phyloP scores from a whole-genome alignment of 139 green algal species.

The Chlorella sorokiniana region DNA sequence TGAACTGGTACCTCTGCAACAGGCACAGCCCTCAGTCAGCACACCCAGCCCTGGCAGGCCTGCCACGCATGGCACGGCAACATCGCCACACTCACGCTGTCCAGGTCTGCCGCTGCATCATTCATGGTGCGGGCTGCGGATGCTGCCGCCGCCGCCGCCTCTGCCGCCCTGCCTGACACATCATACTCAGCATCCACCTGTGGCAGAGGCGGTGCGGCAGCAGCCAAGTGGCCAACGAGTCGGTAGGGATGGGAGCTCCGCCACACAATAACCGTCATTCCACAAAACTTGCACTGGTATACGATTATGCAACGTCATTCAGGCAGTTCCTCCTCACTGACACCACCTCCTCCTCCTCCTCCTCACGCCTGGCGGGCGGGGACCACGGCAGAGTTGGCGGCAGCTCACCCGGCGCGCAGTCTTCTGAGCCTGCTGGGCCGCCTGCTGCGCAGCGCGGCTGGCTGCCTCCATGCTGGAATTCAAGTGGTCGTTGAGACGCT shows the following conservation, averaged over 20 bases:
- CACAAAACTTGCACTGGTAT: too few species aligned
- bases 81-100: neutral
- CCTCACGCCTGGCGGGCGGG: too few species aligned
- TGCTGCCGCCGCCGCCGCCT: neutral
- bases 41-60: too few species aligned
- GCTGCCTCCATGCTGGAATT: neutral
- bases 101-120: neutral
- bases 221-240: neutral
- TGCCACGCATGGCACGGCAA: too few species aligned
- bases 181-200: slow-evolving; percentile 33
- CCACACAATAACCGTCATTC: too few species aligned
- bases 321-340: too few species aligned
- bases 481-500: slow-evolving; percentile 20
- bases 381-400: too few species aligned
- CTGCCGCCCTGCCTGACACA: slow-evolving; percentile 5
- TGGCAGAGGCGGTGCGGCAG: neutral
- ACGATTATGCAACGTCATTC: too few species aligned
- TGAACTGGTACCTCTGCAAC: slow-evolving; percentile 1
- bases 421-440: neutral
- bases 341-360: too few species aligned
- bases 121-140: neutral
- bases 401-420: neutral
- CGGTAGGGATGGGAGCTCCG: too few species aligned
- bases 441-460: neutral
- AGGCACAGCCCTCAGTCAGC: neutral